phyloP scores from a whole-genome alignment of 441 rosid genomes.

The Pelargonium citronellum region DNA sequence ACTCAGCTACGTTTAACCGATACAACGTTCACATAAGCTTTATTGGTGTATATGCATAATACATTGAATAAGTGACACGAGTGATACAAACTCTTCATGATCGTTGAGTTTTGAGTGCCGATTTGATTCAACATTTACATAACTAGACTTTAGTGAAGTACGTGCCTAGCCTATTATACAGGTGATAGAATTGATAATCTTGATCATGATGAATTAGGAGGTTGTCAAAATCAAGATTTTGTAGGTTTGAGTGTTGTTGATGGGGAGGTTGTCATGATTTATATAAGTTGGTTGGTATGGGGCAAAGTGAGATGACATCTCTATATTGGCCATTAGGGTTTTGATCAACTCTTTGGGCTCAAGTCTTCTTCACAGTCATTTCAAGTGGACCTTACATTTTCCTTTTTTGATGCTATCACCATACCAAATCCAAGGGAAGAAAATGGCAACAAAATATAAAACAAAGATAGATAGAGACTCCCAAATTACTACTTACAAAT shows the following conservation, averaged over 20 bases:
- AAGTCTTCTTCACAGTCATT: neutral
- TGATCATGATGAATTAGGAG: neutral
- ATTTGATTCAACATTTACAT: no score
- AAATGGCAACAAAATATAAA: neutral
- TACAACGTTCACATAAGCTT: no score
- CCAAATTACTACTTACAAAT: no score
- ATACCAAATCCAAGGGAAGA: neutral
- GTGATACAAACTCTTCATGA: no score
- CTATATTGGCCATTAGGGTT: neutral
- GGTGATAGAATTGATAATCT: neutral
- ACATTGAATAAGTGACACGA: no score
- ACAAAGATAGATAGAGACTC: neutral
- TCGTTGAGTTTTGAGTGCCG: no score
- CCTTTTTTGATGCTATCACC: neutral
- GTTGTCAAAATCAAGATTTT: neutral
- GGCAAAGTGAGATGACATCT: neutral
- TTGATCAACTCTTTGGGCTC: neutral
- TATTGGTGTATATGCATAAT: no score
- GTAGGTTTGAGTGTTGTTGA: neutral
- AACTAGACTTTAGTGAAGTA: no score
- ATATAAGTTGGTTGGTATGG: neutral
- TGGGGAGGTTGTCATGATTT: neutral
- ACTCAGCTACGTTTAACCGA: no score
- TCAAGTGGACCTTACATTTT: constrained; percentile 4
- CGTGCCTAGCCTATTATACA: no score